These are phyloP conservation scores for Cymbopogon flexuosus DNA, from an alignment of 202 grass and related monocot species.

Conservation along the genomic window DNA sequence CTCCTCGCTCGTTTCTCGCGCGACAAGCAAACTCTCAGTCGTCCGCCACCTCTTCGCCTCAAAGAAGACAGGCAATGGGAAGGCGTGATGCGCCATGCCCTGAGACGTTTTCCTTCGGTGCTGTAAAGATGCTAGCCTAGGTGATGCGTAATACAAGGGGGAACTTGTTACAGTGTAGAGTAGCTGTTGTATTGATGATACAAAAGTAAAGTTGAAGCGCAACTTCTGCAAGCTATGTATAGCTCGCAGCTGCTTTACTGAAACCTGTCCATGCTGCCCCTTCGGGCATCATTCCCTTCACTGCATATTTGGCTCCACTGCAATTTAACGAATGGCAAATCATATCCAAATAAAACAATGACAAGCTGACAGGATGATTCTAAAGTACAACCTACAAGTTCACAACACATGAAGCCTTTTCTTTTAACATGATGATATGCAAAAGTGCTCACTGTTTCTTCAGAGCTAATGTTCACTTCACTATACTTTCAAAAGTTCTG, in stretches of 20 bases:
- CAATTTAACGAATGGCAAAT: background rate
- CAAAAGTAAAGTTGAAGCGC: constrained; percentile 27
- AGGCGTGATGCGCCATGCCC: constrained; percentile 43
- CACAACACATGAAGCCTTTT: background rate
- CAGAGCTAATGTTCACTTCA: background rate
- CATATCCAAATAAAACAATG: background rate
- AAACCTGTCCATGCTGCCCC: background rate
- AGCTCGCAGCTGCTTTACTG: constrained; percentile 40
- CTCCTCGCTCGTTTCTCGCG: constrained; percentile 58
- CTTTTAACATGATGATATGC: background rate
- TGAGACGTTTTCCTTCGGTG: constrained; percentile 33
- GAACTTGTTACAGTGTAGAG: constrained; percentile 41
- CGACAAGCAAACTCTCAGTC: constrained; percentile 83
- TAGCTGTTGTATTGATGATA: constrained; percentile 53
- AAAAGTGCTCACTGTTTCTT: background rate
- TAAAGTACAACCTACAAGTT: background rate
- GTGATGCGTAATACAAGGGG: constrained; percentile 43
- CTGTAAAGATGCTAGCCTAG: constrained; percentile 64
- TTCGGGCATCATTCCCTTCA: background rate
- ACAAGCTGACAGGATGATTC: background rate
- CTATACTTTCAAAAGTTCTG: background rate
- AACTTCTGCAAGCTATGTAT: constrained; percentile 42
- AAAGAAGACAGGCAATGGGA: constrained; percentile 72
- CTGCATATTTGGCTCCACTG: background rate
- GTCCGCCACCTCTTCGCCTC: constrained; percentile 91